A percentile compares a stretch with the other conserved stretches of the same genome.
Evolutionary conservation across 1,284 basidiomycete species (phyloP).

Genomic region (Irpex lacteus): DNA sequence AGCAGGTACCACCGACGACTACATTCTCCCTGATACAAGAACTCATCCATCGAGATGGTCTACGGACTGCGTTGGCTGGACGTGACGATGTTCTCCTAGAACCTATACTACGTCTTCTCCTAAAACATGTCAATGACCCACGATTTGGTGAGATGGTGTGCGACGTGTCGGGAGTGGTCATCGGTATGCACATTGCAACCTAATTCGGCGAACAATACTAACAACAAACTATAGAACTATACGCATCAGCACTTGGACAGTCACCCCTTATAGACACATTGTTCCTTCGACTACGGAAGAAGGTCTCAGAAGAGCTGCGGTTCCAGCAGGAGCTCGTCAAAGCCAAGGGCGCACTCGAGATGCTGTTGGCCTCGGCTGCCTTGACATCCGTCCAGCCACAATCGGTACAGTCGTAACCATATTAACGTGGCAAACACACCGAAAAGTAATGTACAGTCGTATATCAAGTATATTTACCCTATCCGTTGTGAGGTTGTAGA

Average conservation of each 20-base stretch:
- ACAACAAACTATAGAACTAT: slow-evolving; percentile 70
- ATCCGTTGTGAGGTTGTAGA: background rate
- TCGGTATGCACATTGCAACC: slow-evolving; percentile 57
- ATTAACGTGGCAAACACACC: background rate
- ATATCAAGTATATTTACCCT: background rate
- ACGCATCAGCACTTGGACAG: slow-evolving; percentile 87
- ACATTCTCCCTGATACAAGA: slow-evolving; percentile 94
- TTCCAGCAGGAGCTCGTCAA: slow-evolving; percentile 89
- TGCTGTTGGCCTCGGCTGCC: slow-evolving; percentile 77
- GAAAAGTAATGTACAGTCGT: slow-evolving; percentile 5
- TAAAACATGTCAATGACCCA: slow-evolving; percentile 87
- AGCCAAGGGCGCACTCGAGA: slow-evolving; percentile 87
- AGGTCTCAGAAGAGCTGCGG: slow-evolving; percentile 82
- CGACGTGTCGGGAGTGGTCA: slow-evolving; percentile 78
- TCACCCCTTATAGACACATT: slow-evolving; percentile 91
- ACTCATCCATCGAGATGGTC: slow-evolving; percentile 88
- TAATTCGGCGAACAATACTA: background rate
- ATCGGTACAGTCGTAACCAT: background rate
- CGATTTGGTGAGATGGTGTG: slow-evolving; percentile 89
- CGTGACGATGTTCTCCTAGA: slow-evolving; percentile 95
- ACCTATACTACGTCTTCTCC: slow-evolving; percentile 82
- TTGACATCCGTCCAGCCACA: slow-evolving; percentile 29
- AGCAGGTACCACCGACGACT: slow-evolving; percentile 80
- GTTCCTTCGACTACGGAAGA: slow-evolving; percentile 80
- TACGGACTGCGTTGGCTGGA: slow-evolving; percentile 83